Evolutionary conservation across 257 asterid genomes (phyloP).

Genomic region (Parsonsia alboflavescens): DNA sequence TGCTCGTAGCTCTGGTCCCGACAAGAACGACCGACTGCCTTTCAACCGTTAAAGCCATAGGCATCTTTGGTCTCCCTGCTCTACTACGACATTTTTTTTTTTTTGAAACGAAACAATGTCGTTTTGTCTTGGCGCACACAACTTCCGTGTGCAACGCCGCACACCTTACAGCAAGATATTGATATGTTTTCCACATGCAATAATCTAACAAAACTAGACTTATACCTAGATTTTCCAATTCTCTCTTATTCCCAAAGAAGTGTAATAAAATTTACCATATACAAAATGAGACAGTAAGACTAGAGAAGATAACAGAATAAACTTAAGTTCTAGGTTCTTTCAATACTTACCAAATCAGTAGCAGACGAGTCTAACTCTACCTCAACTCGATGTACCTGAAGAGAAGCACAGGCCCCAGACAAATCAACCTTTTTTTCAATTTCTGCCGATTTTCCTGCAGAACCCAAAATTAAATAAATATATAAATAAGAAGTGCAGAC

Average conservation of each 20-base stretch:
- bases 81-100: no score
- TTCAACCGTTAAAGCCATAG: no score
- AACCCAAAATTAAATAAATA: conserved; percentile 2
- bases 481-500: background rate
- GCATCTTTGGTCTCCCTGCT: no score
- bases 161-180: background rate
- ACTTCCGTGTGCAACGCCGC: no score
- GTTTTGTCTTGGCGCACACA: no score
- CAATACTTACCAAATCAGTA: conserved; percentile 21
- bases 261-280: background rate
- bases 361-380: conserved; percentile 26
- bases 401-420: conserved; percentile 33
- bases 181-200: background rate
- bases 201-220: background rate
- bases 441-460: conserved; percentile 37
- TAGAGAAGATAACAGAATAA: background rate
- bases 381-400: conserved; percentile 38
- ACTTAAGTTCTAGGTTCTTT: background rate
- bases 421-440: conserved; percentile 31
- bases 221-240: background rate
- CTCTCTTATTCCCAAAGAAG: background rate
- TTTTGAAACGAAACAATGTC: no score
- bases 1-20: no score
- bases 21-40: no score
- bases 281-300: background rate